Conservation (phyloP, 2,329 filamentous ascomycete genomes). For the Fonsecaea pugnacius region DNA sequence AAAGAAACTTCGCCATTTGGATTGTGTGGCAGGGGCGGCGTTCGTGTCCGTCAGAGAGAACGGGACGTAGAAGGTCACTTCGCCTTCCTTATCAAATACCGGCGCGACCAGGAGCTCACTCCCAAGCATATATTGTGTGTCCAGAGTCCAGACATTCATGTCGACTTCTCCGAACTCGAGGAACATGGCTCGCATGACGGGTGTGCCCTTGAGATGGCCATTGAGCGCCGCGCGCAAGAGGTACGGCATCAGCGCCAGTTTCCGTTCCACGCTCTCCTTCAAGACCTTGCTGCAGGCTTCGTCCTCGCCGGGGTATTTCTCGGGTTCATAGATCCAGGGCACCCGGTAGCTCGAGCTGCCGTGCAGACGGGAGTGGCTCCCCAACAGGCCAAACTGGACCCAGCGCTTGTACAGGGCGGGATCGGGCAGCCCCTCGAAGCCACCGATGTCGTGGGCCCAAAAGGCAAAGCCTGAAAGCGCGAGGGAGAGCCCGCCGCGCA, state of each 20-base stretch:
- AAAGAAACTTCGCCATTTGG: slow-evolving; percentile 53
- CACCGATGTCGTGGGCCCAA: slow-evolving; percentile 73
- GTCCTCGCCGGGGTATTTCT: slow-evolving; percentile 32
- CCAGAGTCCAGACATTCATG: slow-evolving; percentile 68
- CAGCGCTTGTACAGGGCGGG: slow-evolving; percentile 76
- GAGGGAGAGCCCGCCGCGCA: slow-evolving; percentile 68
- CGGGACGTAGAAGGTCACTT: slow-evolving; percentile 68
- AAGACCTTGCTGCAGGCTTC: slow-evolving; percentile 64
- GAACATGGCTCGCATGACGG: slow-evolving; percentile 68
- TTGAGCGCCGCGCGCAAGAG: slow-evolving; percentile 58
- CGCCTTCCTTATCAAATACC: slow-evolving; percentile 65
- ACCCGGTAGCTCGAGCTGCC: slow-evolving; percentile 73
- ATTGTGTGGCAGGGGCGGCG: slow-evolving; percentile 55
- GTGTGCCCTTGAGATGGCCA: slow-evolving; percentile 59
- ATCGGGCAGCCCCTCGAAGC: slow-evolving; percentile 70
- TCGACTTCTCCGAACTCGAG: slow-evolving; percentile 71
- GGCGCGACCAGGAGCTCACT: slow-evolving; percentile 66
- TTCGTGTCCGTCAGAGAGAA: slow-evolving; percentile 36
- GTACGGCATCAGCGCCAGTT: slow-evolving; percentile 64
- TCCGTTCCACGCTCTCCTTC: slow-evolving; percentile 57
- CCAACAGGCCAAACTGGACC: slow-evolving; percentile 75
- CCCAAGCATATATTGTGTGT: slow-evolving; percentile 76
- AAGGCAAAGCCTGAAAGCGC: slow-evolving; percentile 68
- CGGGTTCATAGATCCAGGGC: slow-evolving; percentile 71
- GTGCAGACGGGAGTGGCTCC: slow-evolving; percentile 71